Conservation (phyloP, 2,329 filamentous ascomycete species). For the Claviceps arundinis region DNA sequence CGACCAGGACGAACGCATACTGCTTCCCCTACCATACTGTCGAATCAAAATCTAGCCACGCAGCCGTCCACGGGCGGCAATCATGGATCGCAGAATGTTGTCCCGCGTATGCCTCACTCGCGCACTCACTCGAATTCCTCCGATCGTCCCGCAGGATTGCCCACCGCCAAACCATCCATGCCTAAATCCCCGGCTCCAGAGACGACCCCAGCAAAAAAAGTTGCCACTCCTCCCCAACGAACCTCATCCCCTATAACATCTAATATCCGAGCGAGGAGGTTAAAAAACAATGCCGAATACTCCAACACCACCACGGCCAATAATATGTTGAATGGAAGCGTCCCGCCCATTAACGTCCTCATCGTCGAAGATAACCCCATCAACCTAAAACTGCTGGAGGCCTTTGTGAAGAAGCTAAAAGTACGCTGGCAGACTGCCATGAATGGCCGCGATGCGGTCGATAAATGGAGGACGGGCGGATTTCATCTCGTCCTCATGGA, state of each 20-base stretch:
- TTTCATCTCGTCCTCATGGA: conserved; percentile 98
- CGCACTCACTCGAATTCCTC: conserved; percentile 47
- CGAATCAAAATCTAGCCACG: conserved; percentile 17
- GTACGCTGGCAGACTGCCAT: conserved; percentile 96
- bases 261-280: conserved; percentile 34
- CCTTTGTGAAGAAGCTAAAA: conserved; percentile 90
- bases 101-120: conserved; percentile 32
- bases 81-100: conserved; percentile 21
- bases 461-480: conserved; percentile 82
- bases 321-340: conserved; percentile 57
- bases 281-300: conserved; percentile 35
- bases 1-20: conserved; percentile 60
- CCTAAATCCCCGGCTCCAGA: conserved; percentile 42
- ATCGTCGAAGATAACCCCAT: conserved; percentile 99
- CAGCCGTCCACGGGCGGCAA: conserved; percentile 17
- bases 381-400: conserved; percentile 84
- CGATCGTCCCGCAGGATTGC: conserved; percentile 32
- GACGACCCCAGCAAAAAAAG: conserved; percentile 26
- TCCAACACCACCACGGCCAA: conserved; percentile 40
- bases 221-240: conserved; percentile 39
- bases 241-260: conserved; percentile 35
- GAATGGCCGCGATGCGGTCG: conserved; percentile 85
- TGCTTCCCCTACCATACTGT: conserved; percentile 58
- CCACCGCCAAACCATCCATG: conserved; percentile 36
- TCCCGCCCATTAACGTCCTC: conserved; percentile 91